Evolutionary conservation across 2,329 filamentous ascomycete species (phyloP), one percentile per base, ranked within the genome.

Genomic region (Coccinonectria pachysandricola): DNA sequence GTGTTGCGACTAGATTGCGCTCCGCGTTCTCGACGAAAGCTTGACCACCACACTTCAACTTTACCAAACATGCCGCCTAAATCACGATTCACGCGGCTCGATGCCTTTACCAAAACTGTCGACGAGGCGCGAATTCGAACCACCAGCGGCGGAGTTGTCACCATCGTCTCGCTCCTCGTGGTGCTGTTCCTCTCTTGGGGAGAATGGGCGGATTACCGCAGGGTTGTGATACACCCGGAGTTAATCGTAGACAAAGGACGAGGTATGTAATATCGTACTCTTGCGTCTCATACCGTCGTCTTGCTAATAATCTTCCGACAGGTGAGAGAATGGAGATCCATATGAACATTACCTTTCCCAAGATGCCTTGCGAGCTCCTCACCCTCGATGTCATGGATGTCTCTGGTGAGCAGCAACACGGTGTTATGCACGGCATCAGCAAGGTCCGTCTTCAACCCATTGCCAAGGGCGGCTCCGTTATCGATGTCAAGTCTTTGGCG

Each of bases 321-420:
- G 82, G 85, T 55, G 87, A 98, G 67, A 85, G 88, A 57, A 96
- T 98, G 88, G 91, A 96, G 56, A 98, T 98, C 40, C 86, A 94
- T 55, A 72, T 98, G 58, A 98, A 98, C 63, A 78, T 98, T 34
- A 91, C 85, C 23, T 98, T 98, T 54, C 91, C 91, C 7, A 77
- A 78, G 37, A 72, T 98, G 42, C 91, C 91, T 7, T 98, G 91
- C 62, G 88, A 96, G 57, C 75, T 98, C 26, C 67, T 96, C 40
- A 95, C 91, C 8, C 77, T 98, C 45, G 91, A 98, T 54, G 88
- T 98, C 30, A 98, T 98, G 91, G 91, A 98, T 59, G 88, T 96
- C 14, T 94, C 86, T 12, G 91, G 91, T 37, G 91, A 98, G 58
- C 81, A 95, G 50, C 91, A 98, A 56, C 83, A 87, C 44, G 91